Evolutionary conservation across 2,329 filamentous ascomycete genomes (phyloP), one percentile per base, ranked within the genome.

Genomic region (Alternaria arborescens): DNA sequence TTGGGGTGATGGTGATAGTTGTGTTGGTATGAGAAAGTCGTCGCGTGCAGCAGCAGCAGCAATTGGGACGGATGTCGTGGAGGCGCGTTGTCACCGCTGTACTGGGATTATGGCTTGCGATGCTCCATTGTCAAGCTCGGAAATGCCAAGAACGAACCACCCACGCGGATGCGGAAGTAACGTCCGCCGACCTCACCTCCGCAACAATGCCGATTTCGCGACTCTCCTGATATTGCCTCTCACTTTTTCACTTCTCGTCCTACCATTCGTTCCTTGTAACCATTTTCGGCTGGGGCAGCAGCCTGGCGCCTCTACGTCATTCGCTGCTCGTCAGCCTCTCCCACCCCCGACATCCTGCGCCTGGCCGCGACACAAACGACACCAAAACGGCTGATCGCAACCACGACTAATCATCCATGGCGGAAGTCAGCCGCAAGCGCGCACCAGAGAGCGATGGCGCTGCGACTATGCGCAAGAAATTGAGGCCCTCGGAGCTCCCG

Each of bases 401-500:
- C 57, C 46, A 52, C 58, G 52, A 30, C 28, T 28, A 34, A 14
- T 42, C 59, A 59, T 58, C 61, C 64, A 79, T 79, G 77, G 73
- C 75, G 12, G 74, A 75, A 18, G 64, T 76, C 56, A 56, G 58
- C 48, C 71, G 66, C 62, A 78, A 78, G 57, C 75, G 67, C 58
- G 61, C 69, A 34, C 67, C 73, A 46, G 74, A 75, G 14, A 69
- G 68, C 65, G 76, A 75, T 8, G 64, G 52, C 10, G 44, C 76
- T 55, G 72, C 71, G 10, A 60, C 75, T 36, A 68, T 77, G 41
- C 81, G 82, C 67, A 85, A 84, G 69, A 90, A 88, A 71, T 87
- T 90, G 75, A 92, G 92, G 77, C 87, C 90, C 3, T 89, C 89
- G 0, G 91, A 94, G 69, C 83, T 94, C 18, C 91, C 91, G 2